A percentile compares a stretch with the other conserved stretches of the same genome.
phyloP scores from a whole-genome alignment of 306 rosid genomes.

The Citrullus amarus region DNA sequence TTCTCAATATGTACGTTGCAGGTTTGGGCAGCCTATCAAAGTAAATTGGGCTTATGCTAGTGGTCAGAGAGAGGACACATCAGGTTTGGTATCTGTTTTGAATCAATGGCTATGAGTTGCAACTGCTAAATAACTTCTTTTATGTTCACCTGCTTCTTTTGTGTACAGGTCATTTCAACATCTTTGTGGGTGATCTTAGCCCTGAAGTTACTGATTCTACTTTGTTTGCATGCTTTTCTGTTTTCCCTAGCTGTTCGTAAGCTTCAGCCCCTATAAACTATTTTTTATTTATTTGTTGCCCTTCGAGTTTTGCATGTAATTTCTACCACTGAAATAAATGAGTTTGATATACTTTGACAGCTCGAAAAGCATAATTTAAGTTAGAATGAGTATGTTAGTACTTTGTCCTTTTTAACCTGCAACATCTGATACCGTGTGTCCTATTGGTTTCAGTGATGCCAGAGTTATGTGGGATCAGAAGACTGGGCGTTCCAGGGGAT shows the following conservation, averaged over 20 bases:
- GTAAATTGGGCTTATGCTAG: constrained; percentile 99
- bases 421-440: neutral
- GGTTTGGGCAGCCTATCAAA: constrained; percentile 98
- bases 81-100: constrained; percentile 39
- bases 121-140: neutral
- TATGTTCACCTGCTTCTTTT: constrained; percentile 5
- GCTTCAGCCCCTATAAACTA: constrained; percentile 27
- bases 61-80: constrained; percentile 98
- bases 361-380: neutral
- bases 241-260: constrained; percentile 92
- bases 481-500: constrained; percentile 96
- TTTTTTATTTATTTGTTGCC: neutral
- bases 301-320: neutral
- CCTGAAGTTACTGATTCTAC: constrained; percentile 99
- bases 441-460: constrained; percentile 63
- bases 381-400: neutral
- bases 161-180: constrained; percentile 80
- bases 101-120: neutral
- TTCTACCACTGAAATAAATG: neutral
- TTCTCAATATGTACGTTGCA: constrained; percentile 22
- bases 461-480: constrained; percentile 99
- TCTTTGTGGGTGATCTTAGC: constrained; percentile 97
- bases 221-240: constrained; percentile 90
- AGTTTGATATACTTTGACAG: neutral
- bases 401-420: neutral